These are phyloP conservation scores for Lantana camara DNA, from an alignment of 257 asterid genomes.

Conservation along the genomic window DNA sequence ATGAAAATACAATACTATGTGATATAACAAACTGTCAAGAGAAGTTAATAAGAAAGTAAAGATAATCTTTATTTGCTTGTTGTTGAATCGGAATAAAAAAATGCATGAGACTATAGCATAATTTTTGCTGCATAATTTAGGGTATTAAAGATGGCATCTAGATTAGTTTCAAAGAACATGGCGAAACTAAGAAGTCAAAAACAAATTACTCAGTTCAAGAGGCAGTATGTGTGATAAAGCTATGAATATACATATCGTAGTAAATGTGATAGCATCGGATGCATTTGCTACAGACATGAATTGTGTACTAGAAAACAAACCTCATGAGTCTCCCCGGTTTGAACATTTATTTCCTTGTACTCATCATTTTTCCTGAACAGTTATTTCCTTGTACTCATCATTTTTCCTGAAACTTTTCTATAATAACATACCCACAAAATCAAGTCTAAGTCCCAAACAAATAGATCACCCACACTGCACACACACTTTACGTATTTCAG, in stretches of 20 bases:
- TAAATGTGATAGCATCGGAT: conserved; percentile 1
- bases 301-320: conserved; percentile 45
- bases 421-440: too few relatives aligned
- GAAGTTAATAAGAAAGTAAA: too few relatives aligned
- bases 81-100: too few relatives aligned
- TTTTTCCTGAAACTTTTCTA: too few relatives aligned
- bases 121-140: conserved; percentile 1
- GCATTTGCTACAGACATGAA: conserved; percentile 17
- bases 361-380: conserved; percentile 72
- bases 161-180: conserved; percentile 6
- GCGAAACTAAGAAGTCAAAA: conserved; percentile 2
- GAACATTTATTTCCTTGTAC: conserved; percentile 72
- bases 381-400: too few relatives aligned
- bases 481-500: too few relatives aligned
- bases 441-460: too few relatives aligned
- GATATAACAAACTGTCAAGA: too few relatives aligned
- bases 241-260: conserved; percentile 5
- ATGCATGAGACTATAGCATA: conserved; percentile 20
- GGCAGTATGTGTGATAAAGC: neutral
- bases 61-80: too few relatives aligned
- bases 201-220: conserved; percentile 14
- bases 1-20: too few relatives aligned
- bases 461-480: too few relatives aligned
- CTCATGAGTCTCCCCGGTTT: conserved; percentile 85
- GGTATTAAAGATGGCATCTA: conserved; percentile 1